Evolutionary conservation across 2,329 filamentous ascomycete genomes (phyloP).

Genomic region (Alternaria triticimaculans): DNA sequence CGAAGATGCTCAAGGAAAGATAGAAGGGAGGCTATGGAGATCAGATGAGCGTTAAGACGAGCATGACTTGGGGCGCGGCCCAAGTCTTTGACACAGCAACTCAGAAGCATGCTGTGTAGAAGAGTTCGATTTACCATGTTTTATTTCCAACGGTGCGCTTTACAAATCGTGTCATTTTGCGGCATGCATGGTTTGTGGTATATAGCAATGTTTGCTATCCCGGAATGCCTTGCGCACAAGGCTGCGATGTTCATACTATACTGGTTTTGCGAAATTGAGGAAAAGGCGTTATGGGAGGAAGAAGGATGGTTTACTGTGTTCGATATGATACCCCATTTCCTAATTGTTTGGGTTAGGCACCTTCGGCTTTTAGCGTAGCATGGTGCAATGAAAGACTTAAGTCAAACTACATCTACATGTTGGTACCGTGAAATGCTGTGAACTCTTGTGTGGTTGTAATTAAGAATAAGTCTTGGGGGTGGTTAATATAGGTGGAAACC

Average conservation of each 20-base stretch:
- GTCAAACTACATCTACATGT: neutral
- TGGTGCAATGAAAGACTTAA: neutral
- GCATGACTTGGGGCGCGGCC: too few species aligned
- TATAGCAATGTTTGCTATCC: neutral
- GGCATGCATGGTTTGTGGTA: neutral
- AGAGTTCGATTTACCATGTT: neutral
- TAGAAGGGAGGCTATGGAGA: neutral
- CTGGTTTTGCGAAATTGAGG: neutral
- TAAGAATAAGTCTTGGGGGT: neutral
- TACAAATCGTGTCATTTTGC: neutral
- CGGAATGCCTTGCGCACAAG: neutral
- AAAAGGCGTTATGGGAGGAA: neutral
- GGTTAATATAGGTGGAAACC: neutral
- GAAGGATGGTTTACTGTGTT: neutral
- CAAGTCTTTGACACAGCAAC: too few species aligned
- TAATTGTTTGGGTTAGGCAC: neutral
- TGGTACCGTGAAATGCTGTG: neutral
- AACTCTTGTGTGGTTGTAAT: neutral
- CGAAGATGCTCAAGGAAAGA: conserved; percentile 46
- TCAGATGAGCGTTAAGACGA: too few species aligned
- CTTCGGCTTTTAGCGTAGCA: neutral
- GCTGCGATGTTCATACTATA: neutral
- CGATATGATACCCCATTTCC: neutral
- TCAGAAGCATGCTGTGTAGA: neutral
- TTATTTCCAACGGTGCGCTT: too few species aligned